A percentile compares a stretch with the other conserved stretches of the same genome.
phyloP scores from a whole-genome alignment of 441 rosid species.

The Eruca vesicaria region DNA sequence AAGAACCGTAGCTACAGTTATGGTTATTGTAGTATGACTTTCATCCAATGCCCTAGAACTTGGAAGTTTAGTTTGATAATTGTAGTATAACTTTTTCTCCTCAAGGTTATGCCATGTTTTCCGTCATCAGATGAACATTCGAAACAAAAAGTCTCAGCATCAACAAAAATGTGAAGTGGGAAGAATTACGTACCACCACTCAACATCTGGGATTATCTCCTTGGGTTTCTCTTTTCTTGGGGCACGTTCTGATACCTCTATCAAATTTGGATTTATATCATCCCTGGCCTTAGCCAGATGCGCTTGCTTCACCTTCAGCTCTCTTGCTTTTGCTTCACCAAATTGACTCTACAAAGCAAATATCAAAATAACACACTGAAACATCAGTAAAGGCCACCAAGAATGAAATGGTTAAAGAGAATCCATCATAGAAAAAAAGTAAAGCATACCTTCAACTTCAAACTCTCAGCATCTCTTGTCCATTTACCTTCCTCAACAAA shows the following conservation, averaged over 20 bases:
- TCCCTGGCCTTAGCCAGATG: slow-evolving; percentile 79
- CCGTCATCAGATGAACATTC: slow-evolving; percentile 9
- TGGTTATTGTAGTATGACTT: background rate
- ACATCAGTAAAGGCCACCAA: too few relatives aligned
- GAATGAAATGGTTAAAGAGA: background rate
- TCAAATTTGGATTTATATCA: slow-evolving; percentile 78
- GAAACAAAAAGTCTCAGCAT: slow-evolving; percentile 1
- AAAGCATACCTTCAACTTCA: background rate
- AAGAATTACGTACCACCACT: slow-evolving; percentile 81
- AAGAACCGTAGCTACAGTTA: background rate
- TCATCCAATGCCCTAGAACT: background rate
- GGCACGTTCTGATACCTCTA: slow-evolving; percentile 77
- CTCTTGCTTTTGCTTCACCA: slow-evolving; percentile 91
- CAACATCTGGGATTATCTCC: slow-evolving; percentile 57
- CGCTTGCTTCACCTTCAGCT: slow-evolving; percentile 89
- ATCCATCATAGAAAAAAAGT: background rate
- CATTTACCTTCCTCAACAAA: slow-evolving; percentile 98
- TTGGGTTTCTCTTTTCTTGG: slow-evolving; percentile 49
- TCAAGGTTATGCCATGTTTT: background rate
- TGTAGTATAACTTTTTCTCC: slow-evolving; percentile 3
- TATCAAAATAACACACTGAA: background rate
- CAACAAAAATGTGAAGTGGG: slow-evolving; percentile 12
- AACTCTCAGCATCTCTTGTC: slow-evolving; percentile 80
- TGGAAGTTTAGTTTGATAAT: background rate
- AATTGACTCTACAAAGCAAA: slow-evolving; percentile 42